Percentiles rank a stretch among this genome's conserved stretches.
Evolutionary conservation across 345 rosid species (phyloP).

Genomic region (Eucalyptus decipiens): DNA sequence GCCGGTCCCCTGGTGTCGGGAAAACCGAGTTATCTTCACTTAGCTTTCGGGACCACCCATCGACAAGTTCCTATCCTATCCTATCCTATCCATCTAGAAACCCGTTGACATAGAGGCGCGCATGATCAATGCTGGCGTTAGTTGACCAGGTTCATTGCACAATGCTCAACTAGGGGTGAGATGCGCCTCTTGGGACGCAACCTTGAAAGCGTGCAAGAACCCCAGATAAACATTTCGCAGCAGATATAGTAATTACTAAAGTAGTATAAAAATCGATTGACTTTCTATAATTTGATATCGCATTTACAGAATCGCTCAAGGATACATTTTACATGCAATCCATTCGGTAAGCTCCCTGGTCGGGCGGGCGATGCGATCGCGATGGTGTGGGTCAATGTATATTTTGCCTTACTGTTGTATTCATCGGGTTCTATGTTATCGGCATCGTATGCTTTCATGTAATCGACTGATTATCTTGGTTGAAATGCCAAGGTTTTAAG

Average conservation of each 20-base stretch:
- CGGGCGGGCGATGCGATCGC: accelerated
- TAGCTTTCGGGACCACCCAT: neutral
- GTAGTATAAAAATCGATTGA: neutral
- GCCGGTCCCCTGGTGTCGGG: neutral
- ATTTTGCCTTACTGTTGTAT: neutral
- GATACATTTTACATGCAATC: neutral
- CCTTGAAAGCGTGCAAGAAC: neutral
- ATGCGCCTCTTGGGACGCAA: neutral
- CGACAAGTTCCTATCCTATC: neutral
- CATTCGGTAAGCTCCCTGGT: neutral
- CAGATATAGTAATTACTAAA: neutral
- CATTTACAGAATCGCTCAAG: neutral
- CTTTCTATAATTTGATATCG: neutral
- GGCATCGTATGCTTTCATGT: neutral
- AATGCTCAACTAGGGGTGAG: neutral
- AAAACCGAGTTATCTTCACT: neutral
- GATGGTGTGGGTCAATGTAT: neutral
- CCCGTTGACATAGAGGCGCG: neutral
- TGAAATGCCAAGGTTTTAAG: accelerated
- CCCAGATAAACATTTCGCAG: neutral
- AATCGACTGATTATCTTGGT: accelerated
- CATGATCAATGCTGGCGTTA: neutral
- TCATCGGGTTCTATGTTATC: neutral
- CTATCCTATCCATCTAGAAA: neutral
- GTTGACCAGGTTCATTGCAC: neutral